phyloP scores from a whole-genome alignment of 1,284 basidiomycete genomes.

The Microbotryum violaceum region DNA sequence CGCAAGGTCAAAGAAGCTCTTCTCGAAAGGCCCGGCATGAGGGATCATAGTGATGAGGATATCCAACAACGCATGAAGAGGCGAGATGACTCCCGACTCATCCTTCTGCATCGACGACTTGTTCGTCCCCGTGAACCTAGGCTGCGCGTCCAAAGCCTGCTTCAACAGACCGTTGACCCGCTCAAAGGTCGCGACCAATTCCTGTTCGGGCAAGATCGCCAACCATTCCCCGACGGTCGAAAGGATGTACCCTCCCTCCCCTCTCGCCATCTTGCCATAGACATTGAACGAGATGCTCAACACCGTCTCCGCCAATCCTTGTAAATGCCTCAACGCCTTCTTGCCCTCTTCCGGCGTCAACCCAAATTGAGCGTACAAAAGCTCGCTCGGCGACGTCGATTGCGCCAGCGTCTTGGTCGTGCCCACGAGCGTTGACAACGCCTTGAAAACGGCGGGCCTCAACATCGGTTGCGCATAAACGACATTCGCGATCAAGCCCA shows the following conservation, averaged over 20 bases:
- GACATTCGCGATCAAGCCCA: conserved; percentile 81
- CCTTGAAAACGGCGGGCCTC: conserved; percentile 71
- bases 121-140: conserved; percentile 1
- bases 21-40: conserved; percentile 56
- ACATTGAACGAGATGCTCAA: conserved; percentile 93
- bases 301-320: conserved; percentile 78
- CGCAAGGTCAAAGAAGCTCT: conserved; percentile 55
- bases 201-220: conserved; percentile 53
- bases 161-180: conserved; percentile 73
- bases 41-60: conserved; percentile 80
- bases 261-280: conserved; percentile 73
- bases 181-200: conserved; percentile 63
- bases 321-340: conserved; percentile 65
- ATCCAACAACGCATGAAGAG: conserved; percentile 74
- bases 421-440: conserved; percentile 74
- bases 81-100: conserved; percentile 33
- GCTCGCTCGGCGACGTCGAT: conserved; percentile 46
- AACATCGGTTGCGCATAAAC: conserved; percentile 81
- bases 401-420: conserved; percentile 50
- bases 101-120: conserved; percentile 37
- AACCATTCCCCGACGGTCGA: conserved; percentile 57
- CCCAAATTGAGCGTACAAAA: conserved; percentile 49
- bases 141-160: conserved; percentile 52
- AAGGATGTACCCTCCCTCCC: conserved; percentile 72
- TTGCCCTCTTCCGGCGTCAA: conserved; percentile 54